Evolutionary conservation across 1,139 yeast genomes (phyloP).

Genomic region (Nakaseomyces delphensis): DNA sequence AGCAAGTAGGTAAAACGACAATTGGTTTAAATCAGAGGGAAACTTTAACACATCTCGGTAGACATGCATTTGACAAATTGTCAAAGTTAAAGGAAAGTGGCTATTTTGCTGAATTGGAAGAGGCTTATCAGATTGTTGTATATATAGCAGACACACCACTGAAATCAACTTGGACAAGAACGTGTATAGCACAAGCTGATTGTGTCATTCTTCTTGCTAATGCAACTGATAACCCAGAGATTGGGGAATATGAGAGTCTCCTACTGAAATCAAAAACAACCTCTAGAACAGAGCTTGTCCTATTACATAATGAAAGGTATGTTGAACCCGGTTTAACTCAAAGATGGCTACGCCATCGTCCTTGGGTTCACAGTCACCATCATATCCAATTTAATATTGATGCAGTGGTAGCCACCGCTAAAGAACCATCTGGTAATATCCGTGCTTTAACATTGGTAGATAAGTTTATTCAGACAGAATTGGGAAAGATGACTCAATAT

Average conservation of each 20-base stretch:
- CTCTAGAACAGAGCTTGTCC: conserved; percentile 79
- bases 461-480: conserved; percentile 26
- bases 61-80: conserved; percentile 86
- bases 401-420: conserved; percentile 12
- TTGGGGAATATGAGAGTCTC: conserved; percentile 80
- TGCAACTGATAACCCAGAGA: conserved; percentile 55
- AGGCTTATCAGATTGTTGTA: conserved; percentile 73
- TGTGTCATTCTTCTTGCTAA: conserved; percentile 69
- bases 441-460: conserved; percentile 23
- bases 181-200: conserved; percentile 93
- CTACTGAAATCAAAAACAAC: conserved; percentile 70
- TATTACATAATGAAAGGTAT: conserved; percentile 72
- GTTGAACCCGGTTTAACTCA: conserved; percentile 82
- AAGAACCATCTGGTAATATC: conserved; percentile 11
- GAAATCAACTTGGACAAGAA: conserved; percentile 81
- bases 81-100: conserved; percentile 82
- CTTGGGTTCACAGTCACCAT: conserved; percentile 91
- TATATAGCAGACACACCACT: conserved; percentile 83
- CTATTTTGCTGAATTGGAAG: conserved; percentile 85
- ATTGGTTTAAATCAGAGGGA: conserved; percentile 76
- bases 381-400: conserved; percentile 51
- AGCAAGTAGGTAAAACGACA: conserved; percentile 63
- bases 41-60: conserved; percentile 71
- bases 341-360: conserved; percentile 72
- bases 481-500: conserved; percentile 28